These are phyloP conservation scores for Talaromyces nanjingensis DNA, from an alignment of 495 filamentous ascomycete species.

Conservation along the genomic window DNA sequence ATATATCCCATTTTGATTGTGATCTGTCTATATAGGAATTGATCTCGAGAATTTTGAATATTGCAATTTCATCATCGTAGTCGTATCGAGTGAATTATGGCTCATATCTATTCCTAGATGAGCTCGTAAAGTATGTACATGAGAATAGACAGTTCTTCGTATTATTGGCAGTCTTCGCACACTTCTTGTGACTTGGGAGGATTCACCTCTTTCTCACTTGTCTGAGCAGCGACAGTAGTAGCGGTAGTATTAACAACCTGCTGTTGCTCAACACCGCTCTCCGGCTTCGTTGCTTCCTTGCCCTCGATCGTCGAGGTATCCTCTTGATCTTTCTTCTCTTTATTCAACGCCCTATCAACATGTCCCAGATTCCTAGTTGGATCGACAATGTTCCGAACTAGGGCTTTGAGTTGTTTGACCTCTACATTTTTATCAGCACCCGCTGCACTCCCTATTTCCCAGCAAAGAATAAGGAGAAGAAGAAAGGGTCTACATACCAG, in stretches of 20 bases:
- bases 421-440: slow-evolving; percentile 35
- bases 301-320: not conserved
- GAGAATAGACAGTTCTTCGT: not conserved
- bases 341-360: slow-evolving; percentile 53
- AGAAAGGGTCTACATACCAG: slow-evolving; percentile 48
- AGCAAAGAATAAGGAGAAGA: slow-evolving; percentile 9
- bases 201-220: slow-evolving; percentile 7
- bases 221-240: not conserved
- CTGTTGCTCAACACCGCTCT: not conserved
- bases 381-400: slow-evolving; percentile 78
- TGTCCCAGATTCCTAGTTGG: slow-evolving; percentile 76
- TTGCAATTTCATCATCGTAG: not conserved
- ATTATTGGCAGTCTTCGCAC: slow-evolving; percentile 43
- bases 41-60: not conserved
- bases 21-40: not conserved
- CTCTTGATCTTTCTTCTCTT: slow-evolving; percentile 10
- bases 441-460: not conserved
- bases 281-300: not conserved
- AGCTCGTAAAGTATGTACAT: not conserved
- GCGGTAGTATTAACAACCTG: slow-evolving; percentile 1
- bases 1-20: not conserved
- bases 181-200: slow-evolving; percentile 12
- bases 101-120: not conserved
- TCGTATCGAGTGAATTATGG: not conserved
- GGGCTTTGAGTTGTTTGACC: slow-evolving; percentile 81